Evolutionary conservation across 73 alveolate genomes (phyloP).

Genomic region (Blepharisma stoltei): DNA sequence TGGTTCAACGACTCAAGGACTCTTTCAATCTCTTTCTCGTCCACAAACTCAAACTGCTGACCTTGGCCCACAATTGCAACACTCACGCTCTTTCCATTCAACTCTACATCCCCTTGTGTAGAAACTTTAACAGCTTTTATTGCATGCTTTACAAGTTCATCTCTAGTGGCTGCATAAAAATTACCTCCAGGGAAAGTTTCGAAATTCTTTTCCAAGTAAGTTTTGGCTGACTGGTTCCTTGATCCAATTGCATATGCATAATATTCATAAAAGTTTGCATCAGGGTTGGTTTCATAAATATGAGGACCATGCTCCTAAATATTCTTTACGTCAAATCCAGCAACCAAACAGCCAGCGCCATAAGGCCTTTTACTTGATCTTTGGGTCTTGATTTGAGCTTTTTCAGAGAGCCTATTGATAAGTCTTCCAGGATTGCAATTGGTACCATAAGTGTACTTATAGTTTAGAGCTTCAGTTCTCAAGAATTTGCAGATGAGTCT

Average conservation of each 20-base stretch:
- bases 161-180: conserved; percentile 14
- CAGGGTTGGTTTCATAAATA: conserved; percentile 32
- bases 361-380: conserved; percentile 90
- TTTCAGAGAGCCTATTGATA: conserved; percentile 80
- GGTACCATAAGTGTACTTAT: conserved; percentile 84
- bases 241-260: conserved; percentile 85
- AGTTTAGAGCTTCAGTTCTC: conserved; percentile 91
- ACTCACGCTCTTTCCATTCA: conserved; percentile 57
- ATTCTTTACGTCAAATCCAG: conserved; percentile 67
- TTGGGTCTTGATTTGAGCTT: conserved; percentile 57
- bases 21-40: no score
- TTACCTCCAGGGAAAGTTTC: conserved; percentile 51
- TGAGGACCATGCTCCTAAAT: conserved; percentile 81
- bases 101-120: conserved; percentile 51
- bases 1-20: no score
- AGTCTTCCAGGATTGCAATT: conserved; percentile 83
- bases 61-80: conserved; percentile 56
- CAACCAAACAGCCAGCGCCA: conserved; percentile 93
- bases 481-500: conserved; percentile 84
- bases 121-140: conserved; percentile 60
- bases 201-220: conserved; percentile 90
- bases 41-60: no score
- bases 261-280: conserved; percentile 24
- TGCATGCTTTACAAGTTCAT: conserved; percentile 56
- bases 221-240: conserved; percentile 87